Percentiles rank a stretch among this genome's conserved stretches.
Conservation (phyloP, 805 yeast species). For the Saturnispora diversa region DNA sequence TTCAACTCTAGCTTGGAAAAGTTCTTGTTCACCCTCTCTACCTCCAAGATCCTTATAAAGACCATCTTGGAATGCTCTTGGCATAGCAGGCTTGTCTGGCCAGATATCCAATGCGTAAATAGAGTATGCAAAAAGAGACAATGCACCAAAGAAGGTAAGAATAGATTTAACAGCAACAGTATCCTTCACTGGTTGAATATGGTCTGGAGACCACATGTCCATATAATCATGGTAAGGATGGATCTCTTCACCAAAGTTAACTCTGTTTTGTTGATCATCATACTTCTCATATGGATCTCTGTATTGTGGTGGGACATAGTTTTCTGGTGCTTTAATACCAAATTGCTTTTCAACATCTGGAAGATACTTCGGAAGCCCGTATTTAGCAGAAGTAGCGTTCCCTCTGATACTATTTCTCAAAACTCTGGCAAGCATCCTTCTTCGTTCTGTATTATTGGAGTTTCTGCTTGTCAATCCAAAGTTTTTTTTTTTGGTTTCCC, state of each 20-base stretch:
- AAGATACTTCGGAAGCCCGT: constrained; percentile 25
- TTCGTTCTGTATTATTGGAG: not conserved
- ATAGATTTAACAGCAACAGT: constrained; percentile 52
- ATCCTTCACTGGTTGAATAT: constrained; percentile 52
- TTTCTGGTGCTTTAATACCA: constrained; percentile 53
- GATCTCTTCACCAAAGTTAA: constrained; percentile 67
- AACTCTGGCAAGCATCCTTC: constrained; percentile 7
- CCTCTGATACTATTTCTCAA: constrained; percentile 8
- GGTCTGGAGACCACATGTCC: constrained; percentile 85
- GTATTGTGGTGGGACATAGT: constrained; percentile 45
- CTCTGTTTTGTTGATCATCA: constrained; percentile 75
- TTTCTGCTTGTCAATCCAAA: not conserved
- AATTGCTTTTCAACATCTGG: constrained; percentile 25
- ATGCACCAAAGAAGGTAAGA: constrained; percentile 45
- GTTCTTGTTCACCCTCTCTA: constrained; percentile 36
- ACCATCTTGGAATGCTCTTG: constrained; percentile 73
- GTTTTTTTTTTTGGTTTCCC: constrained; percentile 1
- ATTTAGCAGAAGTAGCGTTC: constrained; percentile 16
- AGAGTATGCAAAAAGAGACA: constrained; percentile 35
- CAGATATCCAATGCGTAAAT: constrained; percentile 45
- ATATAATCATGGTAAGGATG: constrained; percentile 64
- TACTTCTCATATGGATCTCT: constrained; percentile 66
- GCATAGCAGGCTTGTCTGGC: constrained; percentile 67
- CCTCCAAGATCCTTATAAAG: constrained; percentile 71
- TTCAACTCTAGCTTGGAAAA: constrained; percentile 37